Percentiles rank a stretch among this genome's conserved stretches.
Evolutionary conservation across 2,329 filamentous ascomycete genomes (phyloP).

Genomic region (Stenocarpella maydis): DNA sequence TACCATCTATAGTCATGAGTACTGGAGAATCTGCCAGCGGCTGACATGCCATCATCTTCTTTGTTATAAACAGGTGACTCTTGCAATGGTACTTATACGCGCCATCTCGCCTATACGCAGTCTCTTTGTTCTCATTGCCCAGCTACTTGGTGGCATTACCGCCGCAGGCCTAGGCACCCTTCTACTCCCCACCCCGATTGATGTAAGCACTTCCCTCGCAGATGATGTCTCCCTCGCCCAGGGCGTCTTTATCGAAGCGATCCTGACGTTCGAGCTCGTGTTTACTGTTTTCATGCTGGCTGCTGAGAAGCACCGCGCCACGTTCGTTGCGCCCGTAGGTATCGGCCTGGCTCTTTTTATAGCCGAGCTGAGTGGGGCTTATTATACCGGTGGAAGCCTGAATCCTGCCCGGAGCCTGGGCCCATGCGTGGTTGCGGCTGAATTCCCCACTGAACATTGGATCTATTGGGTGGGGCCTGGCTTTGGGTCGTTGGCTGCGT

Average conservation of each 20-base stretch:
- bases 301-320: constrained; percentile 77
- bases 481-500: constrained; percentile 58
- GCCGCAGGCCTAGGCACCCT: constrained; percentile 64
- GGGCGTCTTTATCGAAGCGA: constrained; percentile 73
- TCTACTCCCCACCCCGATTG: constrained; percentile 61
- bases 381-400: constrained; percentile 57
- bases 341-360: constrained; percentile 78
- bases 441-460: constrained; percentile 58
- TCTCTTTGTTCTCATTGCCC: constrained; percentile 60
- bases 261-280: constrained; percentile 70
- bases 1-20: neutral
- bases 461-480: constrained; percentile 64
- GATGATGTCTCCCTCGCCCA: constrained; percentile 60
- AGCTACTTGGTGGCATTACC: constrained; percentile 66
- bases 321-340: constrained; percentile 74
- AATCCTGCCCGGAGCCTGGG: constrained; percentile 62
- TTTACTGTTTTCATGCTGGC: constrained; percentile 75
- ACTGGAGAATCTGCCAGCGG: too few relatives aligned
- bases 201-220: constrained; percentile 64
- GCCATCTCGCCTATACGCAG: constrained; percentile 62
- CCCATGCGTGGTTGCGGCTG: constrained; percentile 52
- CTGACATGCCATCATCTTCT: neutral
- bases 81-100: constrained; percentile 68
- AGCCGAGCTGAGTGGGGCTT: constrained; percentile 53
- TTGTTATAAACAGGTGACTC: constrained; percentile 49